Evolutionary conservation across 1,139 yeast genomes (phyloP).

Genomic region (Candida sp.): DNA sequence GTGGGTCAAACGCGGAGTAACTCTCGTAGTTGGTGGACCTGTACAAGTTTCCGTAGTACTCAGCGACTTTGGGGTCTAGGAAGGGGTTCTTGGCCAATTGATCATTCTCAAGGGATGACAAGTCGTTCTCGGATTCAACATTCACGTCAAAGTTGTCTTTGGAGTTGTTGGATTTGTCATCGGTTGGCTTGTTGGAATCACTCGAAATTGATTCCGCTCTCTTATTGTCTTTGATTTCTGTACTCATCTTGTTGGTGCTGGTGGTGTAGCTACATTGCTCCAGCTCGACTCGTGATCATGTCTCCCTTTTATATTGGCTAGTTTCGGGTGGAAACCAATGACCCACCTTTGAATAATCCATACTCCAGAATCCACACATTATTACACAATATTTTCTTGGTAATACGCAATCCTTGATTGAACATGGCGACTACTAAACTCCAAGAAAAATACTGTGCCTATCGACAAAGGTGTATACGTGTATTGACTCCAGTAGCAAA

Average conservation of each 20-base stretch:
- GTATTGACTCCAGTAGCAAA: too few relatives aligned
- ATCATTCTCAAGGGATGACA: conserved; percentile 10
- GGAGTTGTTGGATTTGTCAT: not conserved
- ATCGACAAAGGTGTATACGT: too few relatives aligned
- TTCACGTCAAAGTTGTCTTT: not conserved
- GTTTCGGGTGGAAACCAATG: too few relatives aligned
- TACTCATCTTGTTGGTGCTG: not conserved
- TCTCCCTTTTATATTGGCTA: not conserved
- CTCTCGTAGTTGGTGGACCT: conserved; percentile 30
- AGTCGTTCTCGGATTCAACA: not conserved
- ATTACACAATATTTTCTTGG: not conserved
- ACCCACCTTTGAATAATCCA: not conserved
- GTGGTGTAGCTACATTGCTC: too few relatives aligned
- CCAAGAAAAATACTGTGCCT: not conserved
- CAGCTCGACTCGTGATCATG: too few relatives aligned
- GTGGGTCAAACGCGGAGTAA: conserved; percentile 35
- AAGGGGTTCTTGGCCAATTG: conserved; percentile 12
- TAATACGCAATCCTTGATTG: not conserved
- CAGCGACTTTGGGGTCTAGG: conserved; percentile 14
- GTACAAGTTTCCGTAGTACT: conserved; percentile 15
- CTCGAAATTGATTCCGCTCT: not conserved
- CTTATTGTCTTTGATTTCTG: not conserved
- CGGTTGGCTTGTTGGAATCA: not conserved
- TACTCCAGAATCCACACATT: not conserved
- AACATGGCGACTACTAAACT: not conserved